Evolutionary conservation across 2,329 filamentous ascomycete species (phyloP).

Genomic region (Phialocephala sp.): DNA sequence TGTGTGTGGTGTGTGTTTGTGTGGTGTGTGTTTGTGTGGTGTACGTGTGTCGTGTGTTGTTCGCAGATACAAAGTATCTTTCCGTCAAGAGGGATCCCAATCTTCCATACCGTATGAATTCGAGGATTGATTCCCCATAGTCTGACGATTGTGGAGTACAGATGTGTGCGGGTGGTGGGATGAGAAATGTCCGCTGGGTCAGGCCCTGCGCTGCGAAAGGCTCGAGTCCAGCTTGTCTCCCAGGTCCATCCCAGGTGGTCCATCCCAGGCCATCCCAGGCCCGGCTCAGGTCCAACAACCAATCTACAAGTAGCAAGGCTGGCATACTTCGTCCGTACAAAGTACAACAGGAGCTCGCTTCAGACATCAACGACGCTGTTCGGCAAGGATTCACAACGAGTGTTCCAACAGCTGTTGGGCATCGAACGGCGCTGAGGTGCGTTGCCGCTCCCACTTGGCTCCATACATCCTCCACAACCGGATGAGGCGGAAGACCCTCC

Average conservation of each 20-base stretch:
- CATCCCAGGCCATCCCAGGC: too few relatives aligned
- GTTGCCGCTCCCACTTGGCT: background rate
- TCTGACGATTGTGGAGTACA: background rate
- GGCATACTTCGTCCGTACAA: too few relatives aligned
- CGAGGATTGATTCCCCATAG: background rate
- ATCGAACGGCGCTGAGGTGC: background rate
- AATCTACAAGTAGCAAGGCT: too few relatives aligned
- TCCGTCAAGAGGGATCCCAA: too few relatives aligned
- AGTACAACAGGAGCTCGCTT: too few relatives aligned
- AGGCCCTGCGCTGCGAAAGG: background rate
- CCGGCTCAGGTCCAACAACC: background rate
- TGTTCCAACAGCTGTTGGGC: background rate
- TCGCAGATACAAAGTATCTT: too few relatives aligned
- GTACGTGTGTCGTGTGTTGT: too few relatives aligned
- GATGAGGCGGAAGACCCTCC: background rate
- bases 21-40: too few relatives aligned
- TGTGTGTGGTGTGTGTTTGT: too few relatives aligned
- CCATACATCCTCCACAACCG: background rate
- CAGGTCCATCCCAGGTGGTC: background rate
- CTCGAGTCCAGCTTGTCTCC: background rate
- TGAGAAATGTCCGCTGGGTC: background rate
- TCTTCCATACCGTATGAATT: background rate
- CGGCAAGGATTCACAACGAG: background rate
- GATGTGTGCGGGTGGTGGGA: background rate
- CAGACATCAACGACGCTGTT: background rate